Evolutionary conservation across 73 alveolate species (phyloP).

Genomic region (Breviolum minutum): DNA sequence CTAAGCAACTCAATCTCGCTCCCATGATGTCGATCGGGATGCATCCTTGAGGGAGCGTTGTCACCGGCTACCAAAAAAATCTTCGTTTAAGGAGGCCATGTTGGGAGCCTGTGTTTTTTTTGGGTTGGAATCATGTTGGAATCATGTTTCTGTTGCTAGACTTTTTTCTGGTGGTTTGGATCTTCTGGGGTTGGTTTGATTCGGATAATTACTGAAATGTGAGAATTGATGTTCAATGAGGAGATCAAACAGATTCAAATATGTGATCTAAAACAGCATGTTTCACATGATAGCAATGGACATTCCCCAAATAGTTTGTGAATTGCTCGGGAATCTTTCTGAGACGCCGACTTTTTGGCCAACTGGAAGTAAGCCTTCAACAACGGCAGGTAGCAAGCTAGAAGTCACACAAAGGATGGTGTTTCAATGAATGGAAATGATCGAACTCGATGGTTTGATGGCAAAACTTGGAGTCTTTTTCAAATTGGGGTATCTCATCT

Average conservation of each 20-base stretch:
- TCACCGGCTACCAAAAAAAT: too few species aligned
- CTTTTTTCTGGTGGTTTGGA: too few species aligned
- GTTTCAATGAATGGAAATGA: too few species aligned
- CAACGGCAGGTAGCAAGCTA: too few species aligned
- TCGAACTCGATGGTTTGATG: not conserved
- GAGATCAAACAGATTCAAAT: too few species aligned
- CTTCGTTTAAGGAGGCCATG: not conserved
- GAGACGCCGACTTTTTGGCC: slow-evolving; percentile 31
- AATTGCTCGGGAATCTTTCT: not conserved
- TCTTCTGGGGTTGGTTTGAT: too few species aligned
- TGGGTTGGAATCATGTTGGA: too few species aligned
- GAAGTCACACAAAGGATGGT: too few species aligned
- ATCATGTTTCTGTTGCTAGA: too few species aligned
- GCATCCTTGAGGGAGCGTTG: slow-evolving; percentile 39
- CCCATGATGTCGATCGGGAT: slow-evolving; percentile 93
- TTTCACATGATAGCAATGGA: not conserved
- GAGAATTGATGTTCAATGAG: too few species aligned
- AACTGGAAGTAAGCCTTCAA: slow-evolving; percentile 56
- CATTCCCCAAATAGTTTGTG: not conserved
- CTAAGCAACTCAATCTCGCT: slow-evolving; percentile 50
- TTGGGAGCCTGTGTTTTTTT: too few species aligned
- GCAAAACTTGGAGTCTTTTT: not conserved
- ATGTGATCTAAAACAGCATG: not conserved
- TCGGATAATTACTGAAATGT: too few species aligned
- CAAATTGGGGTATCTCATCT: not conserved